Evolutionary conservation across 345 rosid species (phyloP).

Genomic region (Salix arbutifolia): DNA sequence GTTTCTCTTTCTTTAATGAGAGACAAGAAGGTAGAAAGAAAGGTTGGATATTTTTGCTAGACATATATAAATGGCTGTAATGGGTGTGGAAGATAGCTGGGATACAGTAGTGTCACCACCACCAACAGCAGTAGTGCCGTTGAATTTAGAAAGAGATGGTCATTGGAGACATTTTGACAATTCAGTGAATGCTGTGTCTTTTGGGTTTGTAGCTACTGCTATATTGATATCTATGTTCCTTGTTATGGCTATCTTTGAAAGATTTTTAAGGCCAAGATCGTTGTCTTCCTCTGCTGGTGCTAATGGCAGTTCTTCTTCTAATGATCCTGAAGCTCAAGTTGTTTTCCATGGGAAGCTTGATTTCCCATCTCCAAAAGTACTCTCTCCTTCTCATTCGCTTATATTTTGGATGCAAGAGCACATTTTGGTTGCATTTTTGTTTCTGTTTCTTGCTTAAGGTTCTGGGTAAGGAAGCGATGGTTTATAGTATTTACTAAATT

Average conservation of each 20-base stretch:
- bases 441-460: neutral
- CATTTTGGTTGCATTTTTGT: neutral
- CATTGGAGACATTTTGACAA: constrained; percentile 29
- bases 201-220: constrained; percentile 34
- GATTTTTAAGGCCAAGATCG: constrained; percentile 23
- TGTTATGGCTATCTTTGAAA: constrained; percentile 31
- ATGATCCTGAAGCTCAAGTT: constrained; percentile 19
- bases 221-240: constrained; percentile 28
- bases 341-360: constrained; percentile 14
- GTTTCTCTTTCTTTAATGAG: neutral
- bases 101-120: constrained; percentile 9
- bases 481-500: neutral
- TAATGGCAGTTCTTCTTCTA: neutral
- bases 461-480: neutral
- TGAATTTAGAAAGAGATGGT: constrained; percentile 18
- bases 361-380: constrained; percentile 25
- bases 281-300: neutral
- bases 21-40: neutral
- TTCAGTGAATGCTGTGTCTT: constrained; percentile 29
- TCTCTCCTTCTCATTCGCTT: neutral
- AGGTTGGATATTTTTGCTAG: neutral
- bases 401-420: neutral
- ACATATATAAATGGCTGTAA: neutral
- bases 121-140: constrained; percentile 4
- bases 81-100: constrained; percentile 23